Base-by-base conservation (phyloP, 2,329 filamentous ascomycete species). In the Aspergillus piperis region DNA sequence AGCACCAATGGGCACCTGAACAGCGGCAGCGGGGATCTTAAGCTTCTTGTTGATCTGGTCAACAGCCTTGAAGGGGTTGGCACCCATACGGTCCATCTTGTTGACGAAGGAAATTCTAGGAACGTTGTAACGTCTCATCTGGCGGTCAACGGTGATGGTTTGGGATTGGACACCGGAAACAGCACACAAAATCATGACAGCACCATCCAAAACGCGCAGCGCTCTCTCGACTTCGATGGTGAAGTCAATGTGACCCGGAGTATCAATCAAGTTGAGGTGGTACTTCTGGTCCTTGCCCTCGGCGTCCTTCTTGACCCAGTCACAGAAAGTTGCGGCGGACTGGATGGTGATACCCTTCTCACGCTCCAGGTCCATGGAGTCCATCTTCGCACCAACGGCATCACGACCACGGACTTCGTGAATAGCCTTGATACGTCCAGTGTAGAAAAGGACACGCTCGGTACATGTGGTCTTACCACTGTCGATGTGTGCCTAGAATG, bases 281-380 rank as follows among this genome's bases (percentile, higher is more conserved):
- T 96, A 99, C 69, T 88, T 92, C 78, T 96, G 88, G 55, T 97
- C 92, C 73, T 90, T 86, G 67, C 90, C 90, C 65, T 94, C 81
- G 56, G 73, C 66, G 70, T 91, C 88, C 77, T 86, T 88, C 82
- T 96, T 97, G 67, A 90, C 81, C 95, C 95, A 99, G 79, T 99
- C 93, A 78, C 92, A 96, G 77, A 96, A 99, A 0, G 95, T 99
- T 23, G 95, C 95, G 10, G 95, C 95, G 68, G 94, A 98, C 78
- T 99, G 94, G 72, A 99, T 99, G 60, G 95, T 99, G 76, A 99
- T 99, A 71, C 95, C 95, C 82, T 97, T 96, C 78, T 98, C 95
- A 78, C 95, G 86, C 81, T 99, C 95, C 68, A 99, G 83, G 70
- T 99, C 95, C 95, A 99, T 99, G 25, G 93, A 97, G 82, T 99